Base-by-base conservation (phyloP, 2,329 filamentous ascomycete genomes). In the Botrytis elliptica region DNA sequence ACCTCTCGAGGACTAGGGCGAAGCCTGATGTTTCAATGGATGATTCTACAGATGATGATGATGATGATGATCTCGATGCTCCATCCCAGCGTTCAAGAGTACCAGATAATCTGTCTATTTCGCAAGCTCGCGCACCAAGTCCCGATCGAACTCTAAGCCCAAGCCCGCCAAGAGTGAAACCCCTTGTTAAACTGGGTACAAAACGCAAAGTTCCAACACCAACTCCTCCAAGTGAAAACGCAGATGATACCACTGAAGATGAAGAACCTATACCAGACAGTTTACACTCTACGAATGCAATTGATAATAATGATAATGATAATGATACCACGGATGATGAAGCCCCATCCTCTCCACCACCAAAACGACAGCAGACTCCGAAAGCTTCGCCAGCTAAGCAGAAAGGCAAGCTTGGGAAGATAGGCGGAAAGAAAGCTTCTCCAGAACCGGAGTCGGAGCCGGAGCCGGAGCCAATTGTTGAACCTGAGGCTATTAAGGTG, bases 61-160 rank as follows among this genome's bases (percentile, higher is more conserved):
- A 79, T 57, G 78, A 79, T 64, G 79, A 80, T 66, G 79, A 77
- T 67, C 75, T 81, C 22, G 77, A 80, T 67, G 78, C 60, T 10
- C 75, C 77, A 12, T 79, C 80, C 25, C 80, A 74, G 22, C 25
- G 10, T n/a, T 42, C 65, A 5, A 59, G 25, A 52, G 74, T 81
- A 14, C 76, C 77, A 20, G 78, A 81, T 57, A 80, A 77, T 66
- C 77, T 79, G 20, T 76, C 77, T 7, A 40, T 68, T 25, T 77
- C 78, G 16, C 77, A 75, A 65, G 74, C 38, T 18, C 60, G 16
- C 8, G 55, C 42, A 20, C 44, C 57, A 60, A 25, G 38, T 46
- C 40, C 38, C 36, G 20, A 68, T 68, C 36, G 18, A 57, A 68
- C 49, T 42, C 36, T 52, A 57, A 68, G 25, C 36, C 36, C 49